Base-by-base conservation (phyloP, 176 grass and related monocot species). In the Carex myosuroides region DNA sequence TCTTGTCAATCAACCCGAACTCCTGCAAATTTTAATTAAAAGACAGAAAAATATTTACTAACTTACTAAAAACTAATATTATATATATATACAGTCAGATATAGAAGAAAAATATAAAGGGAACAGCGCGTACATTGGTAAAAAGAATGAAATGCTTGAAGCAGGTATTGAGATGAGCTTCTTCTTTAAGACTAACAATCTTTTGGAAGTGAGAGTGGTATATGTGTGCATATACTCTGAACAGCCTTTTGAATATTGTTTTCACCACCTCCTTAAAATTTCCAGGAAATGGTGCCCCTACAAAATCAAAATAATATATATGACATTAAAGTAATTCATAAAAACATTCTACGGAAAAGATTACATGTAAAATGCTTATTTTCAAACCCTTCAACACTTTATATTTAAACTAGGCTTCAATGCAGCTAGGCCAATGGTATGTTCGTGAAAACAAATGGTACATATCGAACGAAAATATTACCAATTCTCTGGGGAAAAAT, bases 71-170 rank as follows among this genome's bases (percentile, higher is more conserved):
- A 0, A 22, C 11, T 3, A 6, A 5, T 35, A 14, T 39, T 44
- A 14, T 48, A 61, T 11, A 78, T 26, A 26, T 29, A 29, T 29
- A 29, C 1, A 39, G 22, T 1, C 8, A 17, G 60, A 26, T 68
- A 50, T 66, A 18, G 13, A 67, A 75, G n/a, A 2, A 41, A 42
- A 82, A 74, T 22, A 50, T 75, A 35, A 54, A 65, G 60, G 6
- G 8, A 14, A 37, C 17, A 35, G 50, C 72, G 62, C 88, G 53
- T 95, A 94, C 96, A 74, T 85, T 89, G 35, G 93, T 99, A 83
- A 95, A 99, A 63, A 99, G 91, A 89, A 99, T 99, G 91, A 99
- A 99, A 89, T 99, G 96, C 91, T 99, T 99, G 91, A 99, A 99
- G 90, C 96, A 99, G 53, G 96, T 99, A 57, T 99, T 99, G 75